Percentiles rank a stretch among this genome's conserved stretches.
Conservation (phyloP, 2,329 filamentous ascomycete species). For the Hypomyces perniciosus region DNA sequence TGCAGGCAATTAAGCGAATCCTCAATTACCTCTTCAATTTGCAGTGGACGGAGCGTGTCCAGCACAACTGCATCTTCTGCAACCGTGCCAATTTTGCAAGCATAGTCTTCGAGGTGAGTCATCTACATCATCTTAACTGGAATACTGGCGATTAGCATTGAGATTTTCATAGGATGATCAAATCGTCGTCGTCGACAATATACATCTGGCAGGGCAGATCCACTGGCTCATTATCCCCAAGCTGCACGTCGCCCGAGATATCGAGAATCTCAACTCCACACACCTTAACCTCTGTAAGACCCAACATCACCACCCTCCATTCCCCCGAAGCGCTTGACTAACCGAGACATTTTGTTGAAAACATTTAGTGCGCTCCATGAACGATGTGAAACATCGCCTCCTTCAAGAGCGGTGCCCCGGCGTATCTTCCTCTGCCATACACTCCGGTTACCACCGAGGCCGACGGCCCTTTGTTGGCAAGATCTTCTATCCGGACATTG, state of each 20-base stretch:
- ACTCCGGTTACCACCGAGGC: constrained; percentile 6
- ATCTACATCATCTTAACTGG: background rate
- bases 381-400: background rate
- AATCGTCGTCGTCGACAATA: background rate
- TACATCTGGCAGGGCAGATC: background rate
- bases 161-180: background rate
- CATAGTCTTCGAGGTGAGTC: background rate
- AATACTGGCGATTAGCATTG: background rate
- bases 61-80: background rate
- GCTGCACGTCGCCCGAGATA: background rate
- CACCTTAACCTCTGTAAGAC: background rate
- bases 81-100: background rate
- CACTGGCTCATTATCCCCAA: constrained; percentile 6
- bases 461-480: background rate
- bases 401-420: background rate
- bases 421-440: background rate
- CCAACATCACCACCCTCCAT: background rate
- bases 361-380: background rate
- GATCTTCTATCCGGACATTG: constrained; percentile 6
- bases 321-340: background rate
- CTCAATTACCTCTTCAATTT: background rate
- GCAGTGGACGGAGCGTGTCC: background rate
- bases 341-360: background rate
- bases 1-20: background rate
- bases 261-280: background rate